Percentiles rank a stretch among this genome's conserved stretches.
phyloP scores from a whole-genome alignment of 2,329 filamentous ascomycete genomes.

The Arthrinium phaeospermum region DNA sequence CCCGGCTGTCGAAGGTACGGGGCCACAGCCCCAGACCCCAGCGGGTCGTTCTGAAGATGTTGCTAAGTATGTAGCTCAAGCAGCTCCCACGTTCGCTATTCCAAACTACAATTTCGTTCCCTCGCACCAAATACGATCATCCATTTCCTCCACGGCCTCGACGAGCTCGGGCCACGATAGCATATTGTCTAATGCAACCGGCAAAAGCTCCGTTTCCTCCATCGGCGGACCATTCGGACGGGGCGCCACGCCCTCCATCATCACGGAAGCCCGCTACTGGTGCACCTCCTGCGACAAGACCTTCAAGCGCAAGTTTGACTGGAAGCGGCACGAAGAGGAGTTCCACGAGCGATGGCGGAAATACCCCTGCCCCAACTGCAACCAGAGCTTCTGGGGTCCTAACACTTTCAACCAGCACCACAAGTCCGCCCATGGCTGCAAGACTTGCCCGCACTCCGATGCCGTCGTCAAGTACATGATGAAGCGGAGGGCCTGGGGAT shows the following conservation, averaged over 20 bases:
- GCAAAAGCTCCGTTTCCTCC: constrained; percentile 38
- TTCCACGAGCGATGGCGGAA: constrained; percentile 73
- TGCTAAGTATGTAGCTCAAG: constrained; percentile 23
- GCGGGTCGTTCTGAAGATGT: constrained; percentile 15
- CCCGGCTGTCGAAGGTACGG: constrained; percentile 25
- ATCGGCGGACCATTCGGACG: constrained; percentile 23
- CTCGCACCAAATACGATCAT: constrained; percentile 35
- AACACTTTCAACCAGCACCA: constrained; percentile 74
- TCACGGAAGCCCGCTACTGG: constrained; percentile 39
- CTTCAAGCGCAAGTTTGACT: constrained; percentile 72
- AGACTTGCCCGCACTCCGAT: constrained; percentile 69
- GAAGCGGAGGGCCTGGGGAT: constrained; percentile 71
- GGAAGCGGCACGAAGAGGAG: constrained; percentile 73
- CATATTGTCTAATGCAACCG: constrained; percentile 37
- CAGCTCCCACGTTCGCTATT: constrained; percentile 28
- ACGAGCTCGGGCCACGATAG: constrained; percentile 40
- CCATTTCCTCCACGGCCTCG: constrained; percentile 37
- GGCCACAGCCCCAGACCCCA: constrained; percentile 11
- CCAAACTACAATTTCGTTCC: constrained; percentile 35
- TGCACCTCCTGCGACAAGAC: constrained; percentile 63
- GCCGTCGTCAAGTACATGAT: constrained; percentile 67
- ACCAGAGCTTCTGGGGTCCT: constrained; percentile 70
- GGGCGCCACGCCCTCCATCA: constrained; percentile 25
- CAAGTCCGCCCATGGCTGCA: constrained; percentile 68
- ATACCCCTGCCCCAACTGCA: constrained; percentile 71